Evolutionary conservation across 2,329 filamentous ascomycete species (phyloP).

Genomic region (Pseudogymnoascus sp.): DNA sequence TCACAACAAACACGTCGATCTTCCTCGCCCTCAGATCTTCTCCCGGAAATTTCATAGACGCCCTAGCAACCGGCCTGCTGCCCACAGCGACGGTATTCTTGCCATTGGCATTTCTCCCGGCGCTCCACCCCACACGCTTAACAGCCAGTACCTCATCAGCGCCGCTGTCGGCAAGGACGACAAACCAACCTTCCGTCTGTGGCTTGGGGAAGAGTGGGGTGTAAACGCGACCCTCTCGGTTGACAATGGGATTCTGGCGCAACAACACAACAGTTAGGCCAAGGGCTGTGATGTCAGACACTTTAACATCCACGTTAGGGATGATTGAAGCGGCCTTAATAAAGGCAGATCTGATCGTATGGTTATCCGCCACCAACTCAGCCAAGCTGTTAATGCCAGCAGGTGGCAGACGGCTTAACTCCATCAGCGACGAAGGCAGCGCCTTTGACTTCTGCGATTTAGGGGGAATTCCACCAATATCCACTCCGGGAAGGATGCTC

Average conservation of each 20-base stretch:
- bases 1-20: constrained; percentile 68
- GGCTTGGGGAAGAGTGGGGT: constrained; percentile 88
- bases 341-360: constrained; percentile 28
- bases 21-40: constrained; percentile 42
- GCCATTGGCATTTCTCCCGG: constrained; percentile 21
- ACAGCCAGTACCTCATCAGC: constrained; percentile 75
- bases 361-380: constrained; percentile 36
- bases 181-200: constrained; percentile 90
- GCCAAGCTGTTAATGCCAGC: constrained; percentile 31
- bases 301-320: constrained; percentile 58
- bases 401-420: constrained; percentile 12
- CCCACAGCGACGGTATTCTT: constrained; percentile 32
- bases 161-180: constrained; percentile 59
- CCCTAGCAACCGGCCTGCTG: constrained; percentile 43
- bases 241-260: constrained; percentile 57
- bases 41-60: constrained; percentile 53
- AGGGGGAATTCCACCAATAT: constrained; percentile 31
- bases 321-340: constrained; percentile 55
- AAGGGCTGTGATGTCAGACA: constrained; percentile 52
- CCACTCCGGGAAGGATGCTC: constrained; percentile 70
- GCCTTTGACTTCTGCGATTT: not conserved
- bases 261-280: constrained; percentile 56
- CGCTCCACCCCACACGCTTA: constrained; percentile 72
- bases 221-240: constrained; percentile 66
- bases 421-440: constrained; percentile 15